Conservation (phyloP, 2,329 filamentous ascomycete genomes). For the Xylaria sp. region DNA sequence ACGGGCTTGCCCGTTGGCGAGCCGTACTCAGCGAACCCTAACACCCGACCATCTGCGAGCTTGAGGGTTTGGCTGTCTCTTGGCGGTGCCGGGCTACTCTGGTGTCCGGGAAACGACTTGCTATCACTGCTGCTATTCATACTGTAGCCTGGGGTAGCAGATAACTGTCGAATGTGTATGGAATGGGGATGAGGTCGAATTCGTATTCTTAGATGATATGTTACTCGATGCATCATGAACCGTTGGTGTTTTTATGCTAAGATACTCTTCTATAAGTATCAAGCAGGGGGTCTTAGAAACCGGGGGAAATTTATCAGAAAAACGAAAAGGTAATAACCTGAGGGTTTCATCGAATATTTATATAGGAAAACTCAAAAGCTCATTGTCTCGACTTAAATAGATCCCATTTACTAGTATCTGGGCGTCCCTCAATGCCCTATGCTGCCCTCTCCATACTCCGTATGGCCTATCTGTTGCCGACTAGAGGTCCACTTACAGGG, state of each 20-base stretch:
- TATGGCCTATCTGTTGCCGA: background rate
- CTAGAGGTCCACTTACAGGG: background rate
- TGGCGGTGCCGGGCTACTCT: background rate
- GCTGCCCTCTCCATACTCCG: background rate
- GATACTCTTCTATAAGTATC: background rate
- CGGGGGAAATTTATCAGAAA: background rate
- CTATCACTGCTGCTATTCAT: background rate
- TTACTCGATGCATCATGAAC: background rate
- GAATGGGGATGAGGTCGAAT: background rate
- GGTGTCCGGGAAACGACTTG: background rate
- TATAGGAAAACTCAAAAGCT: background rate
- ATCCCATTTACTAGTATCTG: background rate
- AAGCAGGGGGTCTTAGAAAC: background rate
- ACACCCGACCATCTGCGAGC: conserved; percentile 22
- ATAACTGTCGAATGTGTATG: background rate
- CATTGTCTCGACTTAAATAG: background rate
- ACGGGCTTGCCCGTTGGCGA: conserved; percentile 30
- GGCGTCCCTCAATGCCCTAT: too few species aligned
- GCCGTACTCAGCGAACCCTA: conserved; percentile 32
- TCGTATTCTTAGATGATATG: background rate
- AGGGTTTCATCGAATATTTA: background rate
- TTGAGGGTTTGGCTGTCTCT: conserved; percentile 23
- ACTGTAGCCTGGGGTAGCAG: background rate
- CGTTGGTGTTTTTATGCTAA: background rate
- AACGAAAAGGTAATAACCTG: background rate